Conservation (phyloP, 2,329 filamentous ascomycete genomes). For the Lasiodiplodia sp. region DNA sequence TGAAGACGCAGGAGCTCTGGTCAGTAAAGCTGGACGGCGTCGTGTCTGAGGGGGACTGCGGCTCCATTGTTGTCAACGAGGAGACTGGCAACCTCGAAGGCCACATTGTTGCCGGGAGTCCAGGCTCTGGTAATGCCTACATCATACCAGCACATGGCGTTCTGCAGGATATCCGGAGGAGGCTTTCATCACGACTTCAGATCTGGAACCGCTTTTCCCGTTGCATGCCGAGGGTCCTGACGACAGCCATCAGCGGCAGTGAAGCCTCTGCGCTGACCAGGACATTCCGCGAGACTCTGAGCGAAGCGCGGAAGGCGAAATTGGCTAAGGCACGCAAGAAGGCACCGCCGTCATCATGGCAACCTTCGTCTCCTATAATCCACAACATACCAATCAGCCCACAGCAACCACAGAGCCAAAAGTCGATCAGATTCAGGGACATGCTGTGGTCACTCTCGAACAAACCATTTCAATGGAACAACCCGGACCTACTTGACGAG, state of each 20-base stretch:
- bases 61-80: slow-evolving; percentile 32
- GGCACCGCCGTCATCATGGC: too few species aligned
- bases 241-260: not conserved
- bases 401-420: slow-evolving; percentile 67
- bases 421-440: slow-evolving; percentile 63
- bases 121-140: slow-evolving; percentile 29
- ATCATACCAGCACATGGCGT: slow-evolving; percentile 31
- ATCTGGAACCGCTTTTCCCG: not conserved
- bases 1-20: slow-evolving; percentile 33
- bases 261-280: not conserved
- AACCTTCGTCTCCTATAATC: slow-evolving; percentile 36
- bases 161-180: not conserved
- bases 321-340: not conserved
- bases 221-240: not conserved
- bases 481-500: slow-evolving; percentile 91
- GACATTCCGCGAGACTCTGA: not conserved
- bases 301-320: not conserved
- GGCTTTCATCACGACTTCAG: not conserved
- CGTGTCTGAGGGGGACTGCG: slow-evolving; percentile 34
- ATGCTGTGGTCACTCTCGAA: slow-evolving; percentile 85
- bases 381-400: slow-evolving; percentile 74
- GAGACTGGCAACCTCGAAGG: slow-evolving; percentile 31
- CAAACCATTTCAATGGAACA: slow-evolving; percentile 93
- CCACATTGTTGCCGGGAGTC: slow-evolving; percentile 35
- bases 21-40: slow-evolving; percentile 22